Conservation (phyloP, 139 green algal genomes). For the Picochlorum sp. region DNA sequence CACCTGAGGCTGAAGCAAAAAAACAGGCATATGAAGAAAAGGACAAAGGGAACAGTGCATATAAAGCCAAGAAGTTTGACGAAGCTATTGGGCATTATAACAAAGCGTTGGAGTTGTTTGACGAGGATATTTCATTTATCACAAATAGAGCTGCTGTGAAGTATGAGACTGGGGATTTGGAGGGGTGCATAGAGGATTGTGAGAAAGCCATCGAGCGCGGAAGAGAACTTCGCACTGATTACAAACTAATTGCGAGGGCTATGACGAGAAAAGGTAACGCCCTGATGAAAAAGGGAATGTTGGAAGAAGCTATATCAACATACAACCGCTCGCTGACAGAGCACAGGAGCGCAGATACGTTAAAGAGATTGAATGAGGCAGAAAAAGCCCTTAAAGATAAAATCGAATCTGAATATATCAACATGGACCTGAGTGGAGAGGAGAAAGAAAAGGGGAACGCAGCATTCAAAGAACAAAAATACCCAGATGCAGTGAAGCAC, state of each 20-base stretch:
- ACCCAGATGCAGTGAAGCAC: conserved; percentile 80
- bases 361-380: conserved; percentile 85
- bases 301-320: conserved; percentile 64
- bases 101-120: conserved; percentile 74
- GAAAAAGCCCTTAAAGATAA: conserved; percentile 76
- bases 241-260: conserved; percentile 79
- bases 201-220: conserved; percentile 71
- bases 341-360: conserved; percentile 88
- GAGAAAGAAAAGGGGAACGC: conserved; percentile 86
- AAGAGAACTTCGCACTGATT: conserved; percentile 78
- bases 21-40: conserved; percentile 59
- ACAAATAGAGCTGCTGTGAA: conserved; percentile 92
- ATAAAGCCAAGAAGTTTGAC: conserved; percentile 90
- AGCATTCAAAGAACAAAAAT: conserved; percentile 84
- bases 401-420: conserved; percentile 73
- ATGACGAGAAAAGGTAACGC: conserved; percentile 85
- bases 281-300: conserved; percentile 62
- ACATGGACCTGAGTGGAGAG: conserved; percentile 61
- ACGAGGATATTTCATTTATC: conserved; percentile 86
- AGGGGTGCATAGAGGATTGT: conserved; percentile 77
- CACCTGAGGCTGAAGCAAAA: conserved; percentile 5
- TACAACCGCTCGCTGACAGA: conserved; percentile 93
- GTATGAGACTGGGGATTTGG: conserved; percentile 80
- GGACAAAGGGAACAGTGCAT: conserved; percentile 82
- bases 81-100: conserved; percentile 79